A percentile compares a stretch with the other conserved stretches of the same genome.
These are phyloP conservation scores for Termitomyces eurrhizus DNA, from an alignment of 768 basidiomycete species.

Conservation along the genomic window DNA sequence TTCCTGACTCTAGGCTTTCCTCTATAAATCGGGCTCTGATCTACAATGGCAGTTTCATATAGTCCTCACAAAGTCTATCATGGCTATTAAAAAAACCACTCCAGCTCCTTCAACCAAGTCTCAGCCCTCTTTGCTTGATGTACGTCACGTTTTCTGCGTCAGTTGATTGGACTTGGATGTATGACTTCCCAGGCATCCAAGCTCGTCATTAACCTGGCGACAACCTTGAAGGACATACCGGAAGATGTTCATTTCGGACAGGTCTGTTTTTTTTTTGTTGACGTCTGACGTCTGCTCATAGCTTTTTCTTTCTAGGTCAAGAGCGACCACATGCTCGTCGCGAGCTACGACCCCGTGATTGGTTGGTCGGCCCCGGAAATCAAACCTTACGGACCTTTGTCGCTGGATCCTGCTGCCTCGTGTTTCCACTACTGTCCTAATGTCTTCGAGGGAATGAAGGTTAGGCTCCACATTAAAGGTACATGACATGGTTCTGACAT, in stretches of 20 bases:
- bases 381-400: constrained; percentile 67
- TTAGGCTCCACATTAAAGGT: constrained; percentile 12
- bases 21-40: not conserved
- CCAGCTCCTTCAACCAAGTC: constrained; percentile 5
- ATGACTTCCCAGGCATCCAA: constrained; percentile 45
- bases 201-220: constrained; percentile 43
- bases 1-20: not conserved
- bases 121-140: constrained; percentile 16
- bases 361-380: constrained; percentile 77
- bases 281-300: not conserved
- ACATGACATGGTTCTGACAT: not conserved
- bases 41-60: not conserved
- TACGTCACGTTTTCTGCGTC: constrained; percentile 2
- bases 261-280: constrained; percentile 29
- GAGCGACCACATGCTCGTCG: constrained; percentile 77
- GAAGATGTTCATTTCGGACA: constrained; percentile 54
- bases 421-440: constrained; percentile 88
- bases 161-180: not conserved
- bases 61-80: constrained; percentile 4
- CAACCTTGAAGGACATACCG: constrained; percentile 48
- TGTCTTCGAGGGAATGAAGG: constrained; percentile 87
- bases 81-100: constrained; percentile 16
- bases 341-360: constrained; percentile 53
- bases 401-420: constrained; percentile 64
- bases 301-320: constrained; percentile 34